Evolutionary conservation across 163 green algal genomes (phyloP).

Genomic region (Scenedesmus sp.): DNA sequence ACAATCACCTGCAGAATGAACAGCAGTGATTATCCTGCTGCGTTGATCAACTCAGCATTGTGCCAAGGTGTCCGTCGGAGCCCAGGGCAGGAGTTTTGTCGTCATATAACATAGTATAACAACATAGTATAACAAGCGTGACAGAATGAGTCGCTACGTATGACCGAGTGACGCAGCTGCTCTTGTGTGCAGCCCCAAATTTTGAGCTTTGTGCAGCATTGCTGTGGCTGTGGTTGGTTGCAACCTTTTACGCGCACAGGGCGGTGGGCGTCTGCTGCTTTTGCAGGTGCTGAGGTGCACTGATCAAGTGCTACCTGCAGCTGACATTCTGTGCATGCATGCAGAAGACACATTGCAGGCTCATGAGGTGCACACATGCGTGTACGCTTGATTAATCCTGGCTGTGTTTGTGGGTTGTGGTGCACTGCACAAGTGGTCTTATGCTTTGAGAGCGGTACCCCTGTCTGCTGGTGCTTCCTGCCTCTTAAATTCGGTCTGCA

Average conservation of each 20-base stretch:
- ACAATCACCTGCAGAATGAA: no score
- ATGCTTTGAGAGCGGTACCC: neutral
- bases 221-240: neutral
- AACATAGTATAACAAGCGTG: neutral
- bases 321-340: neutral
- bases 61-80: no score
- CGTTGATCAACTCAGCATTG: no score
- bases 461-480: neutral
- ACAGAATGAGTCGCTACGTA: neutral
- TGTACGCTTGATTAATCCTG: neutral
- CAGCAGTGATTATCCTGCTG: no score
- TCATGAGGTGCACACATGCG: neutral
- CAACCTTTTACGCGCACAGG: neutral
- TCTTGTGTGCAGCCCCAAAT: neutral
- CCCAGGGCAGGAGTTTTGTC: neutral
- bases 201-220: constrained; percentile 1
- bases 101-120: neutral
- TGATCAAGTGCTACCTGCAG: neutral
- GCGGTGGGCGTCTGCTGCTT: neutral
- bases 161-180: neutral
- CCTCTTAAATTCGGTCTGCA: no score
- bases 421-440: neutral
- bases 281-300: neutral
- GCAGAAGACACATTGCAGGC: neutral
- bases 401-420: neutral